Evolutionary conservation across 805 yeast genomes (phyloP), one percentile per base, ranked within the genome.

Genomic region (Candida ulmi): DNA sequence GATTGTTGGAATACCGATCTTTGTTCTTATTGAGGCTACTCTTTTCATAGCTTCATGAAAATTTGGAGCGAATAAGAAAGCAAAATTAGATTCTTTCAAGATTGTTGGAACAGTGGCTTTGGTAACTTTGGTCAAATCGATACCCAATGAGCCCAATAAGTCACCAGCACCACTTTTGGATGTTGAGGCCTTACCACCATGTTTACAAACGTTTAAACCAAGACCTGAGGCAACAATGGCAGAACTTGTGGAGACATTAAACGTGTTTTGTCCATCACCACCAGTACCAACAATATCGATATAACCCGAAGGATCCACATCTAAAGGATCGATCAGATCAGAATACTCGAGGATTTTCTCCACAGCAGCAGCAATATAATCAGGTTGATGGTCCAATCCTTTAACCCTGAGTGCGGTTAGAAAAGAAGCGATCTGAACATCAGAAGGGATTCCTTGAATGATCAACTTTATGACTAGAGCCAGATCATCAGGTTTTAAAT

Each of bases 221-320:
- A 88, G 83, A 8, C 99, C 99, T 0, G 98, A 87, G 0, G 88
- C 93, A 2, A 93, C 88, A 35, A 93, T 88, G 1, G 97, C 97
- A 2, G 96, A 71, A 3, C 97, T 86, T 0, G 99, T 93, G 13
- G 95, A 83, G 2, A 93, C 99, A 52, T 93, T 93, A 66, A 93
- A 93, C 0, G 99, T 93, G 58, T 93, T 83, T 57, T 93, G 96
- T 2, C 96, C 96, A 58, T 93, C 99, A 13, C 99, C 99, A 21
- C 99, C 99, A 0, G 99, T 93, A 2, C 99, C 99, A 6, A 93
- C 99, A 24, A 93, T 86, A 60, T 93, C 99, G 6, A 83, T 70
- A 49, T 74, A 83, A 0, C 83, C 83, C 1, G 59, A 61, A 1
- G 63, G 51, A 30, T 72, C 74, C 12, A 75, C 72, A 2, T 54